Conservation (phyloP, 78 protist species). For the Dictyostelium intermedium region DNA sequence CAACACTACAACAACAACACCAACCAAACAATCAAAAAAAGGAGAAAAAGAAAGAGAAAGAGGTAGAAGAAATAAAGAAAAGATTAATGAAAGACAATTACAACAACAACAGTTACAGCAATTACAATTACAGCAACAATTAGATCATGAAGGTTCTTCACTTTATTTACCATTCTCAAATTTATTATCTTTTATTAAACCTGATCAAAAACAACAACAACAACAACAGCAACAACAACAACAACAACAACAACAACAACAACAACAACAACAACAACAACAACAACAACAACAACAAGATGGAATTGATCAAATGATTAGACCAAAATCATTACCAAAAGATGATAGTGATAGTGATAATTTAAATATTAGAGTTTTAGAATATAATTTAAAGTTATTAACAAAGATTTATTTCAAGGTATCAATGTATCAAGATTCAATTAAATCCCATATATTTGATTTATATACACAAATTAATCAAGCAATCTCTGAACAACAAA, state of each 20-base stretch:
- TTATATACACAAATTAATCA: background rate
- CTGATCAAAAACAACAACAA: background rate
- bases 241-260: background rate
- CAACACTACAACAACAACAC: background rate
- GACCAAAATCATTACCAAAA: conserved; percentile 27
- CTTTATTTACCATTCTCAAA: background rate
- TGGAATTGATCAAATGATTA: background rate
- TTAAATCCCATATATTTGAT: background rate
- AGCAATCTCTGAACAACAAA: background rate
- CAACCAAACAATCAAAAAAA: background rate
- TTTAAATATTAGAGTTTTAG: conserved; percentile 19
- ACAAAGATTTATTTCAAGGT: background rate
- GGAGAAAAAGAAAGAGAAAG: background rate
- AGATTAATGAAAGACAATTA: background rate
- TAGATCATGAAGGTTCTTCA: background rate
- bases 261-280: background rate
- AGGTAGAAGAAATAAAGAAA: conserved; percentile 4
- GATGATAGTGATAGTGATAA: conserved; percentile 27
- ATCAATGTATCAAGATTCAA: background rate
- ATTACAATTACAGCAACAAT: background rate
- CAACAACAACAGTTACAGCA: background rate
- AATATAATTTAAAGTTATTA: conserved; percentile 9
- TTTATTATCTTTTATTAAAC: background rate
- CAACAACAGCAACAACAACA: background rate
- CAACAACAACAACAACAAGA: background rate